Conservation (phyloP, 495 filamentous ascomycete genomes). For the Xylaria curta region DNA sequence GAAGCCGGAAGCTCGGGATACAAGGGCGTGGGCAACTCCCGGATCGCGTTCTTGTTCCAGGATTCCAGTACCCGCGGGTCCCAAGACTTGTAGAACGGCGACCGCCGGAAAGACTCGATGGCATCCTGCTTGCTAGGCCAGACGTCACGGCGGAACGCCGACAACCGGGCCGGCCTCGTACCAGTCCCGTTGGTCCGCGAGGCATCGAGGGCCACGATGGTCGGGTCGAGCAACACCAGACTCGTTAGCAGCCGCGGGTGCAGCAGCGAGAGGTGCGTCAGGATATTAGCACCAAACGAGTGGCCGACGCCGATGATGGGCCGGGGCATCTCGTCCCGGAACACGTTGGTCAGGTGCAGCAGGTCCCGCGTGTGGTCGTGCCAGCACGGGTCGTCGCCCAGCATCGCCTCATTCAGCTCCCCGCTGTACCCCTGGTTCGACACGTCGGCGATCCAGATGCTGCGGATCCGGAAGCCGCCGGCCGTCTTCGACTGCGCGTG, state of each 20-base stretch:
- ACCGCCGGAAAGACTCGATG: conserved; percentile 61
- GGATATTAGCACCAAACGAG: conserved; percentile 80
- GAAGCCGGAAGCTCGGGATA: conserved; percentile 49
- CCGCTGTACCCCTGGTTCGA: conserved; percentile 78
- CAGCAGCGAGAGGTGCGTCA: conserved; percentile 67
- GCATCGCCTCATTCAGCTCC: conserved; percentile 71
- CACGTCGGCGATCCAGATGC: conserved; percentile 88
- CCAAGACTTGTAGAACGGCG: conserved; percentile 75
- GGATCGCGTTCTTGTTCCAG: conserved; percentile 70
- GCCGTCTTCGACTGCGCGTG: conserved; percentile 47
- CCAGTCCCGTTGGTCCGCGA: conserved; percentile 34
- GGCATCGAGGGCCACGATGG: conserved; percentile 64
- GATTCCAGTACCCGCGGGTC: conserved; percentile 72
- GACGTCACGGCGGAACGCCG: conserved; percentile 69
- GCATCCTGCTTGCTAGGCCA: conserved; percentile 75
- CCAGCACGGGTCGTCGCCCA: conserved; percentile 90
- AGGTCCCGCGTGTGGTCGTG: conserved; percentile 87
- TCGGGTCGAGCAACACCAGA: conserved; percentile 81
- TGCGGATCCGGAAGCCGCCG: conserved; percentile 69
- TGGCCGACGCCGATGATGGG: conserved; percentile 92
- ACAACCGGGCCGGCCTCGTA: conserved; percentile 55
- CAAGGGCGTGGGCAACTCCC: conserved; percentile 63
- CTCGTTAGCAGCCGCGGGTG: conserved; percentile 83
- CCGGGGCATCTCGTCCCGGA: conserved; percentile 81
- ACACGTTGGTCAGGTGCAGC: conserved; percentile 83